Evolutionary conservation across 805 yeast species (phyloP).

Genomic region (Yamadazyma kitorensis): DNA sequence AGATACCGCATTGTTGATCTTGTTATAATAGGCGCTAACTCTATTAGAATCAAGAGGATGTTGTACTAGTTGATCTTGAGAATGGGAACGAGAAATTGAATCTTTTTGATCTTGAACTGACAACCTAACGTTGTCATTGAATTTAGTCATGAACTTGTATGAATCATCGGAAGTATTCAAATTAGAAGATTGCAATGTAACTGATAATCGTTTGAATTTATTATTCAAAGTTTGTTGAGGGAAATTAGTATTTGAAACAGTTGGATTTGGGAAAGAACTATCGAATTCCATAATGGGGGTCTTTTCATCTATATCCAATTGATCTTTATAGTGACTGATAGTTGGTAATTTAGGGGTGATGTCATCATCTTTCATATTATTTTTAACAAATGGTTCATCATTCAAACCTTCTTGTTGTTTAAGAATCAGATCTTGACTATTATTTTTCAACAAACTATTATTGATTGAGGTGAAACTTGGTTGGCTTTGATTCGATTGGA

Average conservation of each 20-base stretch:
- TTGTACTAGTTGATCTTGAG: background rate
- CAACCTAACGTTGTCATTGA: constrained; percentile 35
- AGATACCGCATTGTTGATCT: constrained; percentile 23
- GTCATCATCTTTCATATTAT: constrained; percentile 20
- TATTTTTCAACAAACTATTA: constrained; percentile 26
- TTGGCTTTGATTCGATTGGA: constrained; percentile 10
- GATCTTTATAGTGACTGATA: constrained; percentile 9
- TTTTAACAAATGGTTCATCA: too few relatives aligned
- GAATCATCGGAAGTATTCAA: constrained; percentile 37
- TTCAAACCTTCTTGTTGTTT: too few relatives aligned
- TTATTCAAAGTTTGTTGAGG: constrained; percentile 32
- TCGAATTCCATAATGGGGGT: constrained; percentile 24
- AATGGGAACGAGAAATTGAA: too few relatives aligned
- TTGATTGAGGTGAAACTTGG: constrained; percentile 36
- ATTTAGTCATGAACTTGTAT: constrained; percentile 33
- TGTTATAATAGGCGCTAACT: constrained; percentile 30
- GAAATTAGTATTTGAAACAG: constrained; percentile 3
- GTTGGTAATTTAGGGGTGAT: constrained; percentile 29
- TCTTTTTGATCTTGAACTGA: background rate
- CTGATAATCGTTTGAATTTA: constrained; percentile 36
- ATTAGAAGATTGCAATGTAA: constrained; percentile 30
- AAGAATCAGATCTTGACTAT: constrained; percentile 8
- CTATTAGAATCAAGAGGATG: constrained; percentile 11
- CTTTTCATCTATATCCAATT: constrained; percentile 19
- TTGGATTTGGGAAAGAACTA: background rate